Base-by-base conservation (phyloP, 208 protist genomes). In the Acanthamoeba lenticulata region DNA sequence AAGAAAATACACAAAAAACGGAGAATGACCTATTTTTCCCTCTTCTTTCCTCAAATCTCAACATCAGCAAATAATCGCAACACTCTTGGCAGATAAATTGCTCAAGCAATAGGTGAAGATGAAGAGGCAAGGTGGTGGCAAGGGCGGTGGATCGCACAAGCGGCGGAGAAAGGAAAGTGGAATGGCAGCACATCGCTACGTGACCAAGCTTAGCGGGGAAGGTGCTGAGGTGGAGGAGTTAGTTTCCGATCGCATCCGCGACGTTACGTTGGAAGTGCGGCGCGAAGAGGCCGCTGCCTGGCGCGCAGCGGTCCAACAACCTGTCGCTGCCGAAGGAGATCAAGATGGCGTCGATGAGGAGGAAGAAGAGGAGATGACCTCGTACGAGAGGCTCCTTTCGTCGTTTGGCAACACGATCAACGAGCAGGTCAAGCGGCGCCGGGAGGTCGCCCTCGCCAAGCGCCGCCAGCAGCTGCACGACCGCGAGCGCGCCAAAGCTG, bases 171-270 rank as follows among this genome's bases (percentile, higher is more conserved):
- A 85, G 44, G 74, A 85, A 11, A 36, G 74, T 42, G 74, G 44
- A 55, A 34, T 38, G 74, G 74, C 74, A 42, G 42, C 44, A 0
- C 47, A 69, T 21, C 83, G 83, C 29, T 90, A 49, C 52, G 57
- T 32, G 49, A 69, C 45, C 49, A 72, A 62, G 57, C 55, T 62
- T 3, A 69, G 47, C 21, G 29, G n/a, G 27, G 52, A 67, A 19
- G 83, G 57, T 27, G 83, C 19, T 34, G 83, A 90, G 27, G 83
- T 90, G 6, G 83, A 90, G 52, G 83, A 90, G 34, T 52, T 90
- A 5, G 55, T 90, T n/a, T 42, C 47, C 36, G 57, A 69, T 24
- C n/a, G 57, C 34, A 47, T 69, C 17, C 47, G 57, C 27, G 83
- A 90, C 38, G 83, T 90, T 21, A 90, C 83, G 27, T 45, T 21